Base-by-base conservation (phyloP, 352 stramenopile genomes). In the Phytophthora pseudosyringae region DNA sequence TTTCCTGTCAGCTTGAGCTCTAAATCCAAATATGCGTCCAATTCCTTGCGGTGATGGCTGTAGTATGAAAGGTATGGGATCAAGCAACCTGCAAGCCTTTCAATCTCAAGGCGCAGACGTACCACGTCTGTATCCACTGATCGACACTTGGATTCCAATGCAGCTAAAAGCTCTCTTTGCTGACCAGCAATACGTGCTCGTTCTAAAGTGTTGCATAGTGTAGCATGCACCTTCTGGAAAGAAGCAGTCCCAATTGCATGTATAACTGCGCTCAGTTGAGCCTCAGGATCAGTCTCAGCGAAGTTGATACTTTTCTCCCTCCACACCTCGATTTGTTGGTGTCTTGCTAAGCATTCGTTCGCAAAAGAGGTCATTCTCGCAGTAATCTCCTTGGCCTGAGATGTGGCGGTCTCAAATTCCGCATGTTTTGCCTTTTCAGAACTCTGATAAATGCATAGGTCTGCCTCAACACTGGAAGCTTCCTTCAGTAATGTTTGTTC, bases 281-380 rank as follows among this genome's bases (percentile, higher is more conserved):
- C 21, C 15, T 38, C 51, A 43, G 51, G 44, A 26, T 52, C 60
- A 21, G 54, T 52, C 25, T 59, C 67, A 25, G 59, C 55, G 6
- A 81, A 80, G 3, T 4, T 53, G 26, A 69, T 48, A 25, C 59
- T 63, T 59, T 75, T 76, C 26, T 64, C 31, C 31, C 58, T 71
- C 75, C 69, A 90, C 32, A 29, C 29, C 54, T 76, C 53, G 36
- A 90, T 80, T 57, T 92, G 78, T 39, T 61, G 59, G 44, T 90
- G 78, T 33, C 73, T 75, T 55, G 67, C 46, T n/a, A 71, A 51
- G 35, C 82, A 91, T 57, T 89, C 71, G 3, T 70, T 67, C 11
- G 57, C 71, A 57, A 91, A 89, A 16, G 47, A 46, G 3, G 43
- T 52, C 7, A 88, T 54, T 44, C 67, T 72, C 9, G 49, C 38